These are phyloP conservation scores for Trichoderma harzianum DNA, from an alignment of 2,329 filamentous ascomycete species.

Conservation along the genomic window DNA sequence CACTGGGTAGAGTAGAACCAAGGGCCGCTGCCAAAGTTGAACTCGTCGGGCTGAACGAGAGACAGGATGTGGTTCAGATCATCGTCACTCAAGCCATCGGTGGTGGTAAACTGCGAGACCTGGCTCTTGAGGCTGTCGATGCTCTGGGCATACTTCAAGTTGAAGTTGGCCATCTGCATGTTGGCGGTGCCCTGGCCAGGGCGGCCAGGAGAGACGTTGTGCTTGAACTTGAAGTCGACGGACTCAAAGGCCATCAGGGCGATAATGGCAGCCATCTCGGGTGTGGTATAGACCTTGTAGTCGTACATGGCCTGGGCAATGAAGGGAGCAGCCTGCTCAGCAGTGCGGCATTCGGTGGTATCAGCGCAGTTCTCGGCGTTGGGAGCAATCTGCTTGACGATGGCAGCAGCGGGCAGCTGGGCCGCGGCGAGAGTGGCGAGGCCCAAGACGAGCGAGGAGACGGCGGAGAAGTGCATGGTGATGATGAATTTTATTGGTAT, in stretches of 20 bases:
- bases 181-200: slow-evolving; percentile 69
- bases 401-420: slow-evolving; percentile 30
- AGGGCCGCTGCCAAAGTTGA: slow-evolving; percentile 51
- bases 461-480: slow-evolving; percentile 29
- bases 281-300: slow-evolving; percentile 53
- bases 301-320: slow-evolving; percentile 54
- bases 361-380: slow-evolving; percentile 50
- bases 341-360: slow-evolving; percentile 61
- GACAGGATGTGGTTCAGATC: slow-evolving; percentile 41
- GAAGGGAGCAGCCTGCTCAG: slow-evolving; percentile 55
- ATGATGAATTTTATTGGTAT: neutral
- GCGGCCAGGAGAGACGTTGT: slow-evolving; percentile 54
- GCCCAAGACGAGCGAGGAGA: slow-evolving; percentile 18
- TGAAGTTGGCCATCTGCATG: slow-evolving; percentile 48
- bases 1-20: slow-evolving; percentile 52
- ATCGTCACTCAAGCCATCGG: slow-evolving; percentile 29
- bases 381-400: slow-evolving; percentile 56
- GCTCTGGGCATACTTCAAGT: slow-evolving; percentile 45
- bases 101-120: slow-evolving; percentile 29
- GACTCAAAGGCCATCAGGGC: slow-evolving; percentile 71
- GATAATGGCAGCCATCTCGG: slow-evolving; percentile 67
- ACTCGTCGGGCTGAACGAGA: slow-evolving; percentile 45
- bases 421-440: slow-evolving; percentile 22
- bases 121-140: slow-evolving; percentile 38
- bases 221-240: slow-evolving; percentile 66